Base-by-base conservation (phyloP, 1,139 yeast species). In the Candida neerlandica region DNA sequence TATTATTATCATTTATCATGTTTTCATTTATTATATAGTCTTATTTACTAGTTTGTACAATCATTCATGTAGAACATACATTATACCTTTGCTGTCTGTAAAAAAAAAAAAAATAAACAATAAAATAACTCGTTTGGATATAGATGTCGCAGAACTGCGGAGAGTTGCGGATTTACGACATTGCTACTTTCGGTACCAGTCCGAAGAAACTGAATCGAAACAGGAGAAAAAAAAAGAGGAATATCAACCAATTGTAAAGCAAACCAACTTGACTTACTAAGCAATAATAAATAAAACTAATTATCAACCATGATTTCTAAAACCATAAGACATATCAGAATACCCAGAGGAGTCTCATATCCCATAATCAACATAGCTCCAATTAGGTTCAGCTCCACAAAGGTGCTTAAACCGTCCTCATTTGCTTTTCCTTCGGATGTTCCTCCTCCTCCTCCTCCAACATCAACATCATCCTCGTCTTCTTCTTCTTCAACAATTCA, bases 371-470 rank as follows among this genome's bases (percentile, higher is more conserved):
- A 35, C 11, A 4, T 35, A 10, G 18, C 23, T 12, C 41, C 41
- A 38, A 23, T 46, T 15, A 30, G 49, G 48, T 45, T 43, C 50
- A 14, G 34, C 48, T 5, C 21, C 44, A 21, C 23, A 30, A 18
- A 18, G 15, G 12, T 38, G 4, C 41, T 38, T 30, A 21, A 27
- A 33, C 44, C 44, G 15, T 34, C 39, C 14, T 19, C 50, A 9
- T 15, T 39, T 41, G 3, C 33, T 32, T 40, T 43, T 19, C 14
- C 57, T 9, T 45, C 62, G 19, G 64, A 59, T 48, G 53, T 65
- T 5, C 58, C 69, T 32, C 65, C 62, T 42, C 59, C 69, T 11
- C 56, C 70, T 6, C 59, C 70, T 33, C 59, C 48, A 38, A 26
- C 38, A 15, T 14, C 45, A 38, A 49, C 53, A 33, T 26, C 45